These are phyloP conservation scores for Xylariaceae sp. DNA, from an alignment of 2,329 filamentous ascomycete species.

Conservation along the genomic window DNA sequence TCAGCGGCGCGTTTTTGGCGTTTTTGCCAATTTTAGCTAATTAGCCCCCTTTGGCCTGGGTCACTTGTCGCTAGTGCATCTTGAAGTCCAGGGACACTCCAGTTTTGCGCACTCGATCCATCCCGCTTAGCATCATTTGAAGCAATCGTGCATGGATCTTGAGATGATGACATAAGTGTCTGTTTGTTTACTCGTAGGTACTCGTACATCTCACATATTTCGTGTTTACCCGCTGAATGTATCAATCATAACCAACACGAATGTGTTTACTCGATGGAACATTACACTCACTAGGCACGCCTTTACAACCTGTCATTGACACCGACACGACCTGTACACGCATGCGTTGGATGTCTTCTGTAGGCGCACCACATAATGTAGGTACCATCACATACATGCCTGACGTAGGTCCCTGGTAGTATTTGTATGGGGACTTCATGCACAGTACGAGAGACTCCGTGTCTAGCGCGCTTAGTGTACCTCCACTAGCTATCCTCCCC, in stretches of 20 bases:
- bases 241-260: no score
- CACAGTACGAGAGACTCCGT: neutral
- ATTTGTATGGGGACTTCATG: neutral
- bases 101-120: neutral
- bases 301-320: neutral
- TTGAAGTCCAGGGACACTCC: neutral
- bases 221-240: no score
- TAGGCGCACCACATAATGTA: neutral
- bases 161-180: no score
- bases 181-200: no score
- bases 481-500: neutral
- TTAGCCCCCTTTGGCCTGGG: neutral
- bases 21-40: neutral
- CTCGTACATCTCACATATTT: no score
- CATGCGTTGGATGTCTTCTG: neutral
- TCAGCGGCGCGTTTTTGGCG: neutral
- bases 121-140: neutral
- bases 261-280: no score
- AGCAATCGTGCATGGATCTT: neutral
- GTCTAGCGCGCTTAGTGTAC: neutral
- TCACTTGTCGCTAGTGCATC: neutral
- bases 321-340: neutral
- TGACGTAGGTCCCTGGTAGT: neutral
- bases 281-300: neutral
- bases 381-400: neutral